These are phyloP conservation scores for Saprolegnia parasitica DNA, from an alignment of 352 stramenopile species.

Conservation along the genomic window DNA sequence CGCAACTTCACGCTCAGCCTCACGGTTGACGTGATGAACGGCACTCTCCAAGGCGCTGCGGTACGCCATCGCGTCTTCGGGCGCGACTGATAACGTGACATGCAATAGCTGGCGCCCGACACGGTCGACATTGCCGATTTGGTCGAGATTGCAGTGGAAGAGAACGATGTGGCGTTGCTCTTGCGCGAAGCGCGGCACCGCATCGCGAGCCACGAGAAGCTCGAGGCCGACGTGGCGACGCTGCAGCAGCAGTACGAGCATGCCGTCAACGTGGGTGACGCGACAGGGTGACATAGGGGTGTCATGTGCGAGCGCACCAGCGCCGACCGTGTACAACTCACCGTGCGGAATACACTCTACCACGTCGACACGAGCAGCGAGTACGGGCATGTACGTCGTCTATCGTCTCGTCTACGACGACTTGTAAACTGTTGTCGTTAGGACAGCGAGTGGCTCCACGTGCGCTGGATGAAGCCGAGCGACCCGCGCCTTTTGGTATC, in stretches of 20 bases:
- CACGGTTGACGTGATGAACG: neutral
- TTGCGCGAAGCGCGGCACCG: conserved; percentile 1
- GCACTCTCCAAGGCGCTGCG: neutral
- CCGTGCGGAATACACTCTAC: conserved; percentile 1
- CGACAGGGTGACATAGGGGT: neutral
- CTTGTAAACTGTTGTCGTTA: neutral
- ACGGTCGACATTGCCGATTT: conserved; percentile 21
- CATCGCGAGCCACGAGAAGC: neutral
- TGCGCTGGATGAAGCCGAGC: neutral
- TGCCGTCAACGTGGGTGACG: neutral
- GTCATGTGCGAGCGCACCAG: neutral
- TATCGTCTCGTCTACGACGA: neutral
- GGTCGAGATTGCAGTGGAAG: conserved; percentile 14
- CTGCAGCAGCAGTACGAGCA: conserved; percentile 1
- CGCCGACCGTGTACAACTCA: neutral
- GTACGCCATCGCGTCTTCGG: neutral
- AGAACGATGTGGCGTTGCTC: conserved; percentile 20
- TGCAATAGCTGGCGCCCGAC: neutral
- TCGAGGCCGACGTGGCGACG: conserved; percentile 5
- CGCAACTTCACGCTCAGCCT: neutral
- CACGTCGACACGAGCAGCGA: conserved; percentile 17
- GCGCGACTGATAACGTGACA: neutral
- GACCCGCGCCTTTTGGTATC: conserved; percentile 5
- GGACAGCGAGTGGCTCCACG: conserved; percentile 15
- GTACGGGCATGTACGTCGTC: conserved; percentile 5